Conservation (phyloP, 2,329 filamentous ascomycete genomes). For the Emydomyces testavorans region DNA sequence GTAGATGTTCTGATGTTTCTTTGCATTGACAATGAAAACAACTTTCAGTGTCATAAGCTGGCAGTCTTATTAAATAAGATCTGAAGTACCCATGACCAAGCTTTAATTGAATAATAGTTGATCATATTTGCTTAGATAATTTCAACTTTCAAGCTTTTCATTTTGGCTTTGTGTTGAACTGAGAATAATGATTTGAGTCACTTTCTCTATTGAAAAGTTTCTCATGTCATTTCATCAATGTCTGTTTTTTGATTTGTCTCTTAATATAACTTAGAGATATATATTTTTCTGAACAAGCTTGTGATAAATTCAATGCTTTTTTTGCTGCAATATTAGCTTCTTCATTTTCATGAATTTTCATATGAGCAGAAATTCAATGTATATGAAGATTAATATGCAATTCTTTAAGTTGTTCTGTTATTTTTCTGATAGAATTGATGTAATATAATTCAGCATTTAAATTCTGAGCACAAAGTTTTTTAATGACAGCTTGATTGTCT, state of each 20-base stretch:
- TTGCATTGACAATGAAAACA: not conserved
- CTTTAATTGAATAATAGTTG: not conserved
- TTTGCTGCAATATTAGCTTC: not conserved
- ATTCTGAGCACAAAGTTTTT: not conserved
- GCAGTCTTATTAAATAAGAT: not conserved
- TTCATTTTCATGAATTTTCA: conserved; percentile 2
- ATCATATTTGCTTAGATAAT: not conserved
- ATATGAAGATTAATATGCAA: not conserved
- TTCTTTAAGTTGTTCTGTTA: not conserved
- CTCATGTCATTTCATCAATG: not conserved
- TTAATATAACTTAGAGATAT: not conserved
- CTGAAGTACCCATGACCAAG: not conserved
- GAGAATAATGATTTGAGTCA: not conserved
- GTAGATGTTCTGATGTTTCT: not conserved
- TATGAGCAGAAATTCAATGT: not conserved
- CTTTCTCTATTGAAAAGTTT: not conserved
- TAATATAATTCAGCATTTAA: not conserved
- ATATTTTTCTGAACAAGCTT: not conserved
- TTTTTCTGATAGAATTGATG: not conserved
- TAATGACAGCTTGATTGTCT: not conserved
- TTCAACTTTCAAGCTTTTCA: not conserved
- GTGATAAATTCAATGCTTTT: not conserved
- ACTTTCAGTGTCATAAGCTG: not conserved
- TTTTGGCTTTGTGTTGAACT: not conserved
- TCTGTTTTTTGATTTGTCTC: not conserved